phyloP scores from a whole-genome alignment of 2,329 filamentous ascomycete genomes.

The Diaporthe sp. region DNA sequence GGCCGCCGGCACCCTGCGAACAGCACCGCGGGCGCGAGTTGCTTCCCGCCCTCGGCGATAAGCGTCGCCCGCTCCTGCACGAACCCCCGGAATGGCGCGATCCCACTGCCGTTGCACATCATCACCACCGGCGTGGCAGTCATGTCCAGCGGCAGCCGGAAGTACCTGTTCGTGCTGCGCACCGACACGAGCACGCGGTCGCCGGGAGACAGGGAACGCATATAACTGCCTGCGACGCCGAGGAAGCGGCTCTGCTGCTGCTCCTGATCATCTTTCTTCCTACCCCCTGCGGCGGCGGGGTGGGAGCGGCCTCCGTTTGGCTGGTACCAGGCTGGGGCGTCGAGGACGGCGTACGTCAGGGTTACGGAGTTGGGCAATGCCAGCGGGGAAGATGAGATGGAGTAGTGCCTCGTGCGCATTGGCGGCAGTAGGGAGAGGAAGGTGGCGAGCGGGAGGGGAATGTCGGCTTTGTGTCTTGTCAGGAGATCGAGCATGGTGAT shows the following conservation, averaged over 20 bases:
- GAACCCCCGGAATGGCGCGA: slow-evolving; percentile 72
- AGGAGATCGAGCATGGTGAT: slow-evolving; percentile 70
- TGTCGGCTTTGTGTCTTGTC: slow-evolving; percentile 59
- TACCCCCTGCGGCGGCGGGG: not conserved
- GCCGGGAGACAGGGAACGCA: slow-evolving; percentile 56
- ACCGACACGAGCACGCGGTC: slow-evolving; percentile 62
- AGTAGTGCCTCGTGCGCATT: slow-evolving; percentile 62
- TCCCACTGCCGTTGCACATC: slow-evolving; percentile 63
- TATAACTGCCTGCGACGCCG: slow-evolving; percentile 69
- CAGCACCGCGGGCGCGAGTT: slow-evolving; percentile 69
- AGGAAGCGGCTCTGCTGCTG: slow-evolving; percentile 50
- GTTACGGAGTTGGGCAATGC: slow-evolving; percentile 64
- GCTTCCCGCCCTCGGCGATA: slow-evolving; percentile 54
- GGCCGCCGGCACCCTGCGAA: slow-evolving; percentile 72
- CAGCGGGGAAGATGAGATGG: slow-evolving; percentile 79
- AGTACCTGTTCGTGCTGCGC: slow-evolving; percentile 53
- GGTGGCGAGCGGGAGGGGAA: slow-evolving; percentile 65
- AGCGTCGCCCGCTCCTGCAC: slow-evolving; percentile 68
- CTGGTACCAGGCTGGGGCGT: slow-evolving; percentile 60
- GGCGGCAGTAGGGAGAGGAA: slow-evolving; percentile 74
- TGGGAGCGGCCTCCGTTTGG: not conserved
- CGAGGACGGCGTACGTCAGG: slow-evolving; percentile 75
- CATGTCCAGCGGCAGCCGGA: slow-evolving; percentile 58
- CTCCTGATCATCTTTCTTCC: slow-evolving; percentile 48
- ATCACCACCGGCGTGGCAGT: slow-evolving; percentile 60